phyloP scores from a whole-genome alignment of 2,329 filamentous ascomycete genomes.

The Fusarium fujikuroi region DNA sequence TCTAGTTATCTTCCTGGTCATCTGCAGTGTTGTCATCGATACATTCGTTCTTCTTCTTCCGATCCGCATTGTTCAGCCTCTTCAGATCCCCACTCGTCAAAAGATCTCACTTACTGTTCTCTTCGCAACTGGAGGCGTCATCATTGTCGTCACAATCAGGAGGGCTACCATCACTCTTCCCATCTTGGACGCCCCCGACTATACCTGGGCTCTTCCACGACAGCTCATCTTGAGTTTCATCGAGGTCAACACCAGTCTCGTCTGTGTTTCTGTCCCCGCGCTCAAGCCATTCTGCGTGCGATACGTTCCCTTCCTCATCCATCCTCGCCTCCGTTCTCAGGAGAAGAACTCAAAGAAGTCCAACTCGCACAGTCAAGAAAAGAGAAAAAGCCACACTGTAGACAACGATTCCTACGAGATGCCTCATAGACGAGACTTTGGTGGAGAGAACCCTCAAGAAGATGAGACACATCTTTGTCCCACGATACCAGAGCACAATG shows the following conservation, averaged over 20 bases:
- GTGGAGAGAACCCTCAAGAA: slow-evolving; percentile 28
- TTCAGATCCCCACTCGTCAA: slow-evolving; percentile 60
- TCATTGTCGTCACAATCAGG: slow-evolving; percentile 46
- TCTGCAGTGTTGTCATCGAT: slow-evolving; percentile 59
- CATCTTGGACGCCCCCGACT: slow-evolving; percentile 39
- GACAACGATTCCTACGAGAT: slow-evolving; percentile 41
- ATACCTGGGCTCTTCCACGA: slow-evolving; percentile 42
- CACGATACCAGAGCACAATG: slow-evolving; percentile 8
- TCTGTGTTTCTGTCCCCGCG: slow-evolving; percentile 61
- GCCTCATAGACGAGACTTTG: slow-evolving; percentile 31
- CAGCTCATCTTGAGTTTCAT: slow-evolving; percentile 57
- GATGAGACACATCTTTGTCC: slow-evolving; percentile 42
- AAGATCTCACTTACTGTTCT: slow-evolving; percentile 61
- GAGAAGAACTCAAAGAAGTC: slow-evolving; percentile 31
- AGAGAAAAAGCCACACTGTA: slow-evolving; percentile 26
- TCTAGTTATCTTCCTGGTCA: slow-evolving; percentile 40
- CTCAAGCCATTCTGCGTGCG: slow-evolving; percentile 60
- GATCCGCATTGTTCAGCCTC: slow-evolving; percentile 54
- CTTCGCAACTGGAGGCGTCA: slow-evolving; percentile 52
- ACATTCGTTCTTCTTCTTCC: slow-evolving; percentile 58
- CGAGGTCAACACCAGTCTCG: slow-evolving; percentile 61
- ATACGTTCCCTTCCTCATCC: slow-evolving; percentile 43
- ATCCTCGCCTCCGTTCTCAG: slow-evolving; percentile 38
- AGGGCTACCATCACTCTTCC: slow-evolving; percentile 43
- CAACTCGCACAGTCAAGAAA: slow-evolving; percentile 25